phyloP scores from a whole-genome alignment of 2,329 filamentous ascomycete genomes.

The Didymella glomerata region DNA sequence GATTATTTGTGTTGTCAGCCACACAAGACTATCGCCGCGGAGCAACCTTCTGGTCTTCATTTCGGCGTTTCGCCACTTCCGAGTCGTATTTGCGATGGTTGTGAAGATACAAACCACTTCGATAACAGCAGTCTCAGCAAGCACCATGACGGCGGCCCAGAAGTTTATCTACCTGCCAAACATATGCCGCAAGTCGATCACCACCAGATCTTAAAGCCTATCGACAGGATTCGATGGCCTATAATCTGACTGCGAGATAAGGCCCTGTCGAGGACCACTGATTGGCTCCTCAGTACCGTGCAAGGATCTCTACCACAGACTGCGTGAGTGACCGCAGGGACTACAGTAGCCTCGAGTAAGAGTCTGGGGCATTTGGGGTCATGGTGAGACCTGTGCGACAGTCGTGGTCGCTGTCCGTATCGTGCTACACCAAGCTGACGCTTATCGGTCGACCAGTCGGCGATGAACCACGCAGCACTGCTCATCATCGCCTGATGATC shows the following conservation, averaged over 20 bases:
- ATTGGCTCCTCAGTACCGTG: conserved; percentile 28
- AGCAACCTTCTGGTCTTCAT: background rate
- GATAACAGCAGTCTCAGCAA: conserved; percentile 1
- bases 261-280: conserved; percentile 26
- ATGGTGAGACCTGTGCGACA: conserved; percentile 7
- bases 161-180: conserved; percentile 2
- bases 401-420: background rate
- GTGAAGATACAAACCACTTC: background rate
- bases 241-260: conserved; percentile 52
- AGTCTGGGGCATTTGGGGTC: conserved; percentile 2
- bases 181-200: background rate
- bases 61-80: background rate
- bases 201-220: background rate
- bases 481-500: conserved; percentile 13
- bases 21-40: conserved; percentile 17
- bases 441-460: conserved; percentile 6
- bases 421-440: conserved; percentile 5
- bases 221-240: background rate
- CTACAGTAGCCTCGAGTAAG: background rate
- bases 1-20: conserved; percentile 8
- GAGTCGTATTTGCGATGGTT: background rate
- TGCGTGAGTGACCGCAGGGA: background rate
- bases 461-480: background rate
- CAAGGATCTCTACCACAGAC: conserved; percentile 17
- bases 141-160: conserved; percentile 22